Evolutionary conservation across 78 protist genomes (phyloP), one percentile per base, ranked within the genome.

Genomic region (Cyanophora paradoxa): DNA sequence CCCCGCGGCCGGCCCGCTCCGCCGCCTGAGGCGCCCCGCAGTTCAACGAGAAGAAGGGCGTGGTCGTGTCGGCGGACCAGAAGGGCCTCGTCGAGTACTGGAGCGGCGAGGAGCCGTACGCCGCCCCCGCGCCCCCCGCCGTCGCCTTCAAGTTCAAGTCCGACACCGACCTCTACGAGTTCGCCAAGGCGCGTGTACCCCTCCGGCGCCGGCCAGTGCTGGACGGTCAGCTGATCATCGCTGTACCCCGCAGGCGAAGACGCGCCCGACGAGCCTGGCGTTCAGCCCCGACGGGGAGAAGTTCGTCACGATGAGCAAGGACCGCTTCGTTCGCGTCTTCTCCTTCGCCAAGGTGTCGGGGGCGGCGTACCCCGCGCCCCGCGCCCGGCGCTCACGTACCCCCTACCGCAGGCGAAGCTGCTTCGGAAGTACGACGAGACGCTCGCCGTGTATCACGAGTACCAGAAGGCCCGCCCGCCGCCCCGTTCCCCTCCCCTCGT

Each of bases 151-250:
- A 16, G 31, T 71, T 22, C 76, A 92, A 92, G 72, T 28, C 66
- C 40, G 96, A 94, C n/a, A 94, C 98, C 1, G 94, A 92, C 79
- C 89, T 94, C 41, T 94, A 57, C 72, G 88, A 69, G 22, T 30
- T 94, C 6, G 69, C 82, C 40, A 86, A 88, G 83, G 82, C 59
- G 52, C 52, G 52, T n/a, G n/a, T n/a, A n/a, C n/a, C n/a, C n/a
- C n/a, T n/a, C n/a, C n/a, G n/a, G n/a, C n/a, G n/a, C 48, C 10
- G 22, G 22, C 48, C 48, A 42, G 48, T 42, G 48, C 48, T 42
- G 6, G 10, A 13, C 10, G 6, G 6, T 42, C 22, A 10, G 6
- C 22, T 42, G 48, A 13, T 42, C 48, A 42, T 42, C 22, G 48
- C n/a, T n/a, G n/a, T n/a, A n/a, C n/a, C n/a, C n/a, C n/a, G n/a